Conservation (phyloP, 2,329 filamentous ascomycete genomes). For the Kalaharituber pfeilii region DNA sequence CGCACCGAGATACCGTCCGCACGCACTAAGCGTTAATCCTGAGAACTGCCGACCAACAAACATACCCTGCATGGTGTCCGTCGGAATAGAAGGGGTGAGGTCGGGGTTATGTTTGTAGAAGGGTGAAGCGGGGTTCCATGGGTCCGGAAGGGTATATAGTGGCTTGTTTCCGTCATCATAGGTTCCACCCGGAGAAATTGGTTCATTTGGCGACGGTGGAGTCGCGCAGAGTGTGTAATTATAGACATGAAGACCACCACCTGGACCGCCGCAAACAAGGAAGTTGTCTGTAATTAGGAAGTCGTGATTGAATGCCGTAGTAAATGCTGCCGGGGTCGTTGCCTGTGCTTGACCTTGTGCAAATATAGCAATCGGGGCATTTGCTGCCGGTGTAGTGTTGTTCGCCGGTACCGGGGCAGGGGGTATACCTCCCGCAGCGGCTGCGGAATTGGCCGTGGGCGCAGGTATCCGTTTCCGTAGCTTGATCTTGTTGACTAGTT, state of each 20-base stretch:
- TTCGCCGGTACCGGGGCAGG: not conserved
- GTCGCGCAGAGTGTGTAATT: slow-evolving; percentile 6
- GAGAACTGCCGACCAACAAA: slow-evolving; percentile 12
- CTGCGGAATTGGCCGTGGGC: slow-evolving; percentile 9
- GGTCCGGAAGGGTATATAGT: slow-evolving; percentile 19
- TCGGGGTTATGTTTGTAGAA: slow-evolving; percentile 1
- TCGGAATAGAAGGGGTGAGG: slow-evolving; percentile 5
- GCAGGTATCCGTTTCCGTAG: slow-evolving; percentile 3
- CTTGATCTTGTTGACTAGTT: slow-evolving; percentile 12
- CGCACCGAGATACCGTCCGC: slow-evolving; percentile 20
- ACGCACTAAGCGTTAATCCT: slow-evolving; percentile 16
- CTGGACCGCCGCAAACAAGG: slow-evolving; percentile 22
- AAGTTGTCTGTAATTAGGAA: slow-evolving; percentile 23
- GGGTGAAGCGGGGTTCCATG: slow-evolving; percentile 9
- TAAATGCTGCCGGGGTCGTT: slow-evolving; percentile 11
- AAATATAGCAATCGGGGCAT: slow-evolving; percentile 6
- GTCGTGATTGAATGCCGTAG: slow-evolving; percentile 22
- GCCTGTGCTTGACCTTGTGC: not conserved
- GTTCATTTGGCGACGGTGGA: slow-evolving; percentile 3
- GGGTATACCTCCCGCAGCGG: not conserved
- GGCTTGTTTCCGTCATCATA: slow-evolving; percentile 9
- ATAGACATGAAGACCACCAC: slow-evolving; percentile 17
- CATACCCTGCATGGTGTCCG: slow-evolving; percentile 1
- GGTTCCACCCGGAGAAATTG: slow-evolving; percentile 9
- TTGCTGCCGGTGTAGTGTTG: not conserved